Conservation (phyloP, 169 alveolate species). For the Plasmodium berghei region DNA sequence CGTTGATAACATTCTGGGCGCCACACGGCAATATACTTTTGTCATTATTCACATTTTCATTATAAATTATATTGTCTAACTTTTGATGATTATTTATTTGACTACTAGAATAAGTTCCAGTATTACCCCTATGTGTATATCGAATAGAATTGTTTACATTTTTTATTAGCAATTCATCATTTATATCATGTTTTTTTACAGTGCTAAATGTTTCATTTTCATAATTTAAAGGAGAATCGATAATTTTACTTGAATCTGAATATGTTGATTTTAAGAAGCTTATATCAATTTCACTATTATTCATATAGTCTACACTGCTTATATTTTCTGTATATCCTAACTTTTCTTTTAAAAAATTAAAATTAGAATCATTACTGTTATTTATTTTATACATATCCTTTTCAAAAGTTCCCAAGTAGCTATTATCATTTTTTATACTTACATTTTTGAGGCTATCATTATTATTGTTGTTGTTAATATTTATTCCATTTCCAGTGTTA, state of each 20-base stretch:
- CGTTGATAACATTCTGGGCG: too few species aligned
- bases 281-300: conserved; percentile 20
- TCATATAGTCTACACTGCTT: neutral
- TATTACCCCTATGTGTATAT: conserved; percentile 4
- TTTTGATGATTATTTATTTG: neutral
- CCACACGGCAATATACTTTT: too few species aligned
- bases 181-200: neutral
- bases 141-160: neutral
- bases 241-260: conserved; percentile 47
- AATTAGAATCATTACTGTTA: neutral
- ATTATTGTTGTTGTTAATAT: neutral
- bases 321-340: neutral
- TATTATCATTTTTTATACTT: neutral
- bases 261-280: conserved; percentile 54
- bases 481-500: neutral
- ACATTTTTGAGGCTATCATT: too few species aligned
- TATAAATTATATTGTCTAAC: conserved; percentile 1
- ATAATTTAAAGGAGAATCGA: conserved; percentile 34
- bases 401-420: neutral
- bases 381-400: neutral
- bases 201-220: conserved; percentile 1
- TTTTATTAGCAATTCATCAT: conserved; percentile 1
- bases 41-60: neutral
- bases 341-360: neutral
- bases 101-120: neutral